A percentile compares a stretch with the other conserved stretches of the same genome.
Evolutionary conservation across 345 rosid genomes (phyloP).

Genomic region (Syzygium aromaticum): DNA sequence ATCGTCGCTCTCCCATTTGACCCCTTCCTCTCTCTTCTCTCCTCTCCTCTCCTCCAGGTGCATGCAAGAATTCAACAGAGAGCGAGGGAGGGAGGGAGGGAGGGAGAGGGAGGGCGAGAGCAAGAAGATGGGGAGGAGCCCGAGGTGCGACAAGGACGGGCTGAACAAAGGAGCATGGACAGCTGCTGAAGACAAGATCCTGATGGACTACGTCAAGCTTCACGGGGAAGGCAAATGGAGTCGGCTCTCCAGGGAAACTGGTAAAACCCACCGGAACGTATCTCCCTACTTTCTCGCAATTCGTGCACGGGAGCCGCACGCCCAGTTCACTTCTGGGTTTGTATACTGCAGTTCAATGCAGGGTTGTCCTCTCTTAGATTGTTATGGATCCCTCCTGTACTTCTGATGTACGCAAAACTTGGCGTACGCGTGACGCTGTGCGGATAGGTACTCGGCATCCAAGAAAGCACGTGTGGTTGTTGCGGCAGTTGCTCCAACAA

Average conservation of each 20-base stretch:
- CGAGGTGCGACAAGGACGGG: constrained; percentile 12
- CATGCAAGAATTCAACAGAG: neutral
- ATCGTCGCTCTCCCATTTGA: neutral
- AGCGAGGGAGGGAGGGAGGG: neutral
- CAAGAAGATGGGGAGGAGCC: constrained; percentile 10
- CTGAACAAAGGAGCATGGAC: constrained; percentile 30
- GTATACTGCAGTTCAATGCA: neutral
- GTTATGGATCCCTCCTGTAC: neutral
- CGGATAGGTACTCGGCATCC: neutral
- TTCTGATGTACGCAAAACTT: neutral
- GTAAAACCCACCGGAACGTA: neutral
- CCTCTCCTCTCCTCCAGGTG: neutral
- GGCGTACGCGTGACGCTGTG: neutral
- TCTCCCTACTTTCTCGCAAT: neutral
- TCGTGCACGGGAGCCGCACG: neutral
- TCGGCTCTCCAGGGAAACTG: constrained; percentile 10
- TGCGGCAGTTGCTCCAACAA: neutral
- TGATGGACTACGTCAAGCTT: constrained; percentile 12
- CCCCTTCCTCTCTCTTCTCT: neutral
- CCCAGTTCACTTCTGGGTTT: neutral
- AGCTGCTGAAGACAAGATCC: constrained; percentile 13
- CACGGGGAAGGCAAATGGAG: constrained; percentile 31
- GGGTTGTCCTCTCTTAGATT: neutral
- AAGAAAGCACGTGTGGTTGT: neutral
- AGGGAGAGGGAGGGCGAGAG: neutral